A percentile compares a stretch with the other conserved stretches of the same genome.
Evolutionary conservation across 176 grass and related monocot genomes (phyloP).

Genomic region (Coix lacrymajobi): DNA sequence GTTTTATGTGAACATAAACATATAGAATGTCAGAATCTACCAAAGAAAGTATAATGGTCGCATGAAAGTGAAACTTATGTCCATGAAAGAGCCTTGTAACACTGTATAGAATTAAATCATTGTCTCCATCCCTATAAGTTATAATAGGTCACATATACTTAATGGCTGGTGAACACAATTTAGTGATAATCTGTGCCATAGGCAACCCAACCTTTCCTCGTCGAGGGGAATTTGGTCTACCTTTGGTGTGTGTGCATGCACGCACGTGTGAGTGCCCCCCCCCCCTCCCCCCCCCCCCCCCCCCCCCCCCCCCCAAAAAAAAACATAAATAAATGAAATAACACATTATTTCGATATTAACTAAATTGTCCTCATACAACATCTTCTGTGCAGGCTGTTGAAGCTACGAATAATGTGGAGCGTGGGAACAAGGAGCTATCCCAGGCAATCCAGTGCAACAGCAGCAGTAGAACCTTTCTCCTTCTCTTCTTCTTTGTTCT

Average conservation of each 20-base stretch:
- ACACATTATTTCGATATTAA: neutral
- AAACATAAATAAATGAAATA: too few relatives aligned
- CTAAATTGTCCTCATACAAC: neutral
- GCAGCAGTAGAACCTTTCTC: conserved; percentile 93
- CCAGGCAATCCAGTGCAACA: conserved; percentile 86
- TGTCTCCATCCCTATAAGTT: neutral
- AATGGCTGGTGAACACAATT: too few relatives aligned
- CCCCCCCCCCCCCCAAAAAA: too few relatives aligned
- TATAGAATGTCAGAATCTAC: neutral
- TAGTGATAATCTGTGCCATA: neutral
- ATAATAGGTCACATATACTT: too few relatives aligned
- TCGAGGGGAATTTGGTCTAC: too few relatives aligned
- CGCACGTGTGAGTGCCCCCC: too few relatives aligned
- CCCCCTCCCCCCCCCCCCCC: too few relatives aligned
- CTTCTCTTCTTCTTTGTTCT: conserved; percentile 95
- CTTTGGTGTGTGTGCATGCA: too few relatives aligned
- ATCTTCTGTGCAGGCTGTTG: conserved; percentile 53
- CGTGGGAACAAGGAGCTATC: conserved; percentile 81
- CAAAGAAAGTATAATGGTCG: neutral
- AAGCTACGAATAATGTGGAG: conserved; percentile 93
- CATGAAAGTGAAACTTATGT: neutral
- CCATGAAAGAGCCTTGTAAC: neutral
- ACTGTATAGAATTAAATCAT: neutral
- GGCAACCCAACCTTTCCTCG: neutral
- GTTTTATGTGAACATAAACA: neutral